Base-by-base conservation (phyloP, 371 early-diverging fungal species). In the Apophysomyces trapeziformis region DNA sequence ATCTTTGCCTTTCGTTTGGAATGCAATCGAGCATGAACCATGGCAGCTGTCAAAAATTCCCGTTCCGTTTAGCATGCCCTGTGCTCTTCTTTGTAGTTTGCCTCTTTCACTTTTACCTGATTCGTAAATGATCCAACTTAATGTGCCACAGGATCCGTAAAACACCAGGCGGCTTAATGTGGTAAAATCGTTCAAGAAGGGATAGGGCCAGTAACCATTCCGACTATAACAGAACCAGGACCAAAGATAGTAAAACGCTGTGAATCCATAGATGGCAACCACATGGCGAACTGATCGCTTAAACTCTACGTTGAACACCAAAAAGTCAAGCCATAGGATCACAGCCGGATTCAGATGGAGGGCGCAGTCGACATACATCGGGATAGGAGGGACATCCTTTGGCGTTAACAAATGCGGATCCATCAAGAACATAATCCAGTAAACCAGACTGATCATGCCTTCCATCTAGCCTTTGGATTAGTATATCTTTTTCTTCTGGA, bases 331-430 rank as follows among this genome's bases (percentile, higher is more conserved):
- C 82, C 82, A 82, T 11, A 78, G 47, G 56, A 82, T 70, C 7
- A 82, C 32, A 13, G 79, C 77, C 38, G 82, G 82, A 61, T 75
- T 77, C 38, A 82, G 61, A 61, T 82, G 82, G 9, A 82, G 70
- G 1, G 79, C 67, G 45, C 65, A 70, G 57, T 82, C 82, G 12
- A 82, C 43, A 9, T 69, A 14, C 7, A 72, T 12, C 8, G 79
- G 79, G 58, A 79, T 70, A 26, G 74, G 67, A 12, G 74, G 72
- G 14, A 74, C 54, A 45, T 77, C 79, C 4, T 75, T 58, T 36
- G 79, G 79, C 12, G 74, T 67, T 9, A 82, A 57, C 5, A 79
- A 57, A 16, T 67, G 41, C 1, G 77, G 79, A 18, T 82, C 82
- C 12, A 75, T 16, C 32, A 72, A 59, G 35, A 72, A 62, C 77